Evolutionary conservation across 352 stramenopile genomes (phyloP).

Genomic region (Globisporangium emineosum): DNA sequence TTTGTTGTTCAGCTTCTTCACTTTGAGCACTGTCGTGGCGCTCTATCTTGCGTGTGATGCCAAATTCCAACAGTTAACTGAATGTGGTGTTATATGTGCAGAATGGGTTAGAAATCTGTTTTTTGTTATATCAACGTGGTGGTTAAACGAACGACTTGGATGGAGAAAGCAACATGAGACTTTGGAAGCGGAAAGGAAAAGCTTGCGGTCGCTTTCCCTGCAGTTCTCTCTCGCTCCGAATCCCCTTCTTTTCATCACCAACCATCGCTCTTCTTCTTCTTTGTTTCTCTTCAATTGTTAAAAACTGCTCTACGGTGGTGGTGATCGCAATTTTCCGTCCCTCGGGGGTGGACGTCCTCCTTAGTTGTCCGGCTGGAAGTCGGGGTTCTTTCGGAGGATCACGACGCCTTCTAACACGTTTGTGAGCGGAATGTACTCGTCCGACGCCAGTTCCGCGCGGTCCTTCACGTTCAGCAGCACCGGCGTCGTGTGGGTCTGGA

Average conservation of each 20-base stretch:
- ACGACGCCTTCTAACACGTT: slow-evolving; percentile 98
- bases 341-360: neutral
- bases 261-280: neutral
- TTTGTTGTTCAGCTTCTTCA: slow-evolving; percentile 10
- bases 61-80: neutral
- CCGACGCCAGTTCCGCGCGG: slow-evolving; percentile 96
- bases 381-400: slow-evolving; percentile 98
- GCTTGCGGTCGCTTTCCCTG: no score
- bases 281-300: neutral
- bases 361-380: slow-evolving; percentile 82
- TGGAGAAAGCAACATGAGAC: no score
- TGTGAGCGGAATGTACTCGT: slow-evolving; percentile 95
- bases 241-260: neutral
- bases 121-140: neutral
- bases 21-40: slow-evolving; percentile 6
- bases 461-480: slow-evolving; percentile 98
- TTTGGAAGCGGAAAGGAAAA: no score
- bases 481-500: slow-evolving; percentile 99
- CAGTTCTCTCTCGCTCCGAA: neutral
- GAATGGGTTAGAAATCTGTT: neutral
- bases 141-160: neutral
- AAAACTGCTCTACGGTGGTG: slow-evolving; percentile 1
- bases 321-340: neutral
- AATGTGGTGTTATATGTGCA: neutral
- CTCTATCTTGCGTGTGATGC: neutral